Conservation (phyloP, 2,329 filamentous ascomycete genomes). For the Neofusicoccum sp. region DNA sequence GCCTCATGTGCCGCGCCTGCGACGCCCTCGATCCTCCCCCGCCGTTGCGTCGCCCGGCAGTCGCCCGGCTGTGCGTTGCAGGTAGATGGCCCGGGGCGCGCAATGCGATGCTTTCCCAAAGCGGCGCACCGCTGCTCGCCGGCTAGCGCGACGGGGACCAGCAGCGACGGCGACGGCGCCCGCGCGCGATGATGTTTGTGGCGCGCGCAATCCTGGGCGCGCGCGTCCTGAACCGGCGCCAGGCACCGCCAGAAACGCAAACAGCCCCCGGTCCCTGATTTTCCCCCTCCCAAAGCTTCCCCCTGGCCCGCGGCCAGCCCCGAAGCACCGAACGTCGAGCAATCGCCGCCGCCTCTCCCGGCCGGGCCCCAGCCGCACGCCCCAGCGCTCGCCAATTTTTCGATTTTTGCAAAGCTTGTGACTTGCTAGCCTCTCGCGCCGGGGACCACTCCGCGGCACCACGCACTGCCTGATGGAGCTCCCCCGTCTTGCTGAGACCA, state of each 20-base stretch:
- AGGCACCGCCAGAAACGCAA: not conserved
- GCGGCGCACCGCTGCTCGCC: not conserved
- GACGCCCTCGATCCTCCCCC: not conserved
- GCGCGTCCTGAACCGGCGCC: not conserved
- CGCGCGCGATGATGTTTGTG: slow-evolving; percentile 11
- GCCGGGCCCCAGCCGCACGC: not conserved
- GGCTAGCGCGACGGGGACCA: not conserved
- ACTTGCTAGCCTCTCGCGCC: not conserved
- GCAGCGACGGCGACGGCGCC: slow-evolving; percentile 3
- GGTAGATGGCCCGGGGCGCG: not conserved
- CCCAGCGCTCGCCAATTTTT: not conserved
- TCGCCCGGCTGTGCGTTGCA: not conserved
- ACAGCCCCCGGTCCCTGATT: not conserved
- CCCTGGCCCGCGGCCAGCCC: not conserved
- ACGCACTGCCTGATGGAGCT: not conserved
- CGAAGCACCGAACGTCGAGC: not conserved
- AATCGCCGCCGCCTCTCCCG: slow-evolving; percentile 2
- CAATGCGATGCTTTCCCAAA: not conserved
- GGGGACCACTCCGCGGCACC: not conserved
- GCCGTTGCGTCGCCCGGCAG: not conserved
- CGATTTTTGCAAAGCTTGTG: slow-evolving; percentile 10
- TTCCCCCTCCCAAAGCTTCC: not conserved
- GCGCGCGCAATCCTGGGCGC: slow-evolving; percentile 1
- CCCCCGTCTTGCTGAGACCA: not conserved
- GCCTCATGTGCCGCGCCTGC: not conserved